phyloP scores from a whole-genome alignment of 352 stramenopile genomes.

The Phytophthora pini region DNA sequence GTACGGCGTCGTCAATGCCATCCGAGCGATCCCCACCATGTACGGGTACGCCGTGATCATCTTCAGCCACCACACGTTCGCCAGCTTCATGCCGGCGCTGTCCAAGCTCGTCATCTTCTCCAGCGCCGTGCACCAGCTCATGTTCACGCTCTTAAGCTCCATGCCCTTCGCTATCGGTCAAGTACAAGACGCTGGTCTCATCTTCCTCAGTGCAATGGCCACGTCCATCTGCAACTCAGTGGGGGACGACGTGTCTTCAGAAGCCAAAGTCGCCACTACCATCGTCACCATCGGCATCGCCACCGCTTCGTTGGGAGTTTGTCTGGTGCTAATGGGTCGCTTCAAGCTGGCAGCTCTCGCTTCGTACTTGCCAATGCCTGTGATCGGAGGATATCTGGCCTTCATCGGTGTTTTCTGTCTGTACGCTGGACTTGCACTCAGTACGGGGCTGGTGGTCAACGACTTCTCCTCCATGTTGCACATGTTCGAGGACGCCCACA shows the following conservation, averaged over 20 bases:
- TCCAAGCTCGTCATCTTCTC: conserved; percentile 97
- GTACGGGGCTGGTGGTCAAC: conserved; percentile 88
- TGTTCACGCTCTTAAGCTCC: conserved; percentile 86
- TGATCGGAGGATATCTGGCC: conserved; percentile 97
- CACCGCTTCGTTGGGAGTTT: conserved; percentile 91
- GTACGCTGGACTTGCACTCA: conserved; percentile 89
- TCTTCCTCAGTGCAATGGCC: conserved; percentile 96
- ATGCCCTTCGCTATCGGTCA: conserved; percentile 97
- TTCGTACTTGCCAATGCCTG: conserved; percentile 96
- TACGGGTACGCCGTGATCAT: conserved; percentile 96
- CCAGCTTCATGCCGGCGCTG: conserved; percentile 83
- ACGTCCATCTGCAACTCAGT: conserved; percentile 85
- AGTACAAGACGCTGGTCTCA: conserved; percentile 97
- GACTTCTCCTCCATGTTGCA: conserved; percentile 75
- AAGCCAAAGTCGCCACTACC: conserved; percentile 91
- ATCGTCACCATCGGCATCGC: conserved; percentile 92
- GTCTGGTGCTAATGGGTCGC: conserved; percentile 93
- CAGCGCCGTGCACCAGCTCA: conserved; percentile 93
- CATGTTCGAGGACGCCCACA: conserved; percentile 50
- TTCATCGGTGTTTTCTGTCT: conserved; percentile 97
- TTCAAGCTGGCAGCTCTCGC: conserved; percentile 94
- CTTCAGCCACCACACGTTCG: conserved; percentile 91
- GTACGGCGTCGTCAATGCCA: conserved; percentile 91
- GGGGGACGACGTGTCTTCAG: conserved; percentile 51
- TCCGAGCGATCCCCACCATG: conserved; percentile 92